A percentile compares a stretch with the other conserved stretches of the same genome.
These are phyloP conservation scores for Millerozyma acaciae DNA, from an alignment of 805 yeast genomes.

Conservation along the genomic window DNA sequence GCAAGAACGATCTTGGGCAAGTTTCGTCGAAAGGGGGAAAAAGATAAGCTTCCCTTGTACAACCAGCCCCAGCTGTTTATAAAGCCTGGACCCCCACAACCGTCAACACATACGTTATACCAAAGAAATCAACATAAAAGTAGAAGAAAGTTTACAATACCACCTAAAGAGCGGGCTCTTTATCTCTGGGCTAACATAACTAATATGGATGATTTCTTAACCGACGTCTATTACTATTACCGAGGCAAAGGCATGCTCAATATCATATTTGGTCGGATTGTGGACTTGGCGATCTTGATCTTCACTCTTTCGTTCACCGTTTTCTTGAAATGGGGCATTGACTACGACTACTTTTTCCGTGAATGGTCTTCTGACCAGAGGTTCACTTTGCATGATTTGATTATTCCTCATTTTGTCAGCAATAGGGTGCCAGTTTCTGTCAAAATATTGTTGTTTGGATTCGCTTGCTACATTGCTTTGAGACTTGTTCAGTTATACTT, in stretches of 20 bases:
- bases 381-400: conserved; percentile 30
- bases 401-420: conserved; percentile 43
- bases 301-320: conserved; percentile 79
- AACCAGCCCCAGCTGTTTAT: conserved; percentile 10
- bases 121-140: conserved; percentile 9
- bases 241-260: conserved; percentile 81
- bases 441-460: conserved; percentile 60
- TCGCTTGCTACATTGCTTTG: conserved; percentile 49
- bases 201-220: conserved; percentile 81
- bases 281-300: conserved; percentile 69
- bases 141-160: conserved; percentile 23
- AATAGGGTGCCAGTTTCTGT: conserved; percentile 40
- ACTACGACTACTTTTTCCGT: conserved; percentile 40
- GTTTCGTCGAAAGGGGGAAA: conserved; percentile 1
- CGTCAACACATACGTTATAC: conserved; percentile 11
- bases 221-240: conserved; percentile 80
- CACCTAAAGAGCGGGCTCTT: conserved; percentile 66
- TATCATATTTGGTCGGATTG: conserved; percentile 60
- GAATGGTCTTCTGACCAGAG: conserved; percentile 19
- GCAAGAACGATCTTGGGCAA: background rate
- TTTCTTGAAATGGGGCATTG: conserved; percentile 78
- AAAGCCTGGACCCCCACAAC: conserved; percentile 6
- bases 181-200: conserved; percentile 98
- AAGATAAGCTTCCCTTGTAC: conserved; percentile 15
- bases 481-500: conserved; percentile 52